Evolutionary conservation across 371 early-diverging fungal genomes (phyloP).

Genomic region (Cokeromyces recurvatus): DNA sequence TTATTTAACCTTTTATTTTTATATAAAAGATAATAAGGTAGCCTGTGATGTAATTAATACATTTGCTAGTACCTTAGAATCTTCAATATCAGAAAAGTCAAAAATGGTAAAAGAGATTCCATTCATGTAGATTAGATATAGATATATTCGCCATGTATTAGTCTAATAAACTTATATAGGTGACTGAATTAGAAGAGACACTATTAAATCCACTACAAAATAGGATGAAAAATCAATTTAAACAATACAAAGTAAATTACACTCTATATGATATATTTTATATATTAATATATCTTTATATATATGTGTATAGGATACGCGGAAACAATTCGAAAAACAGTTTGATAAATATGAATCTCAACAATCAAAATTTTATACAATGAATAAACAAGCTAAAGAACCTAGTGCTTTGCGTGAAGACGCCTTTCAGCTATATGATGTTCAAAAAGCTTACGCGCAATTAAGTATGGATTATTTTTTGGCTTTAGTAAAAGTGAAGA

Average conservation of each 20-base stretch:
- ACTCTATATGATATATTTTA: neutral
- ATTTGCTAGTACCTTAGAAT: constrained; percentile 45
- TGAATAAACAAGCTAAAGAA: constrained; percentile 67
- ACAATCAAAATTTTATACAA: constrained; percentile 47
- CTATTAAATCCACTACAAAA: constrained; percentile 53
- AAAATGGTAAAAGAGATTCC: constrained; percentile 42
- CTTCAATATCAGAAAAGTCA: constrained; percentile 39
- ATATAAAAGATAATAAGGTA: constrained; percentile 35
- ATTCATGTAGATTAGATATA: too few relatives aligned
- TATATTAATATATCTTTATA: neutral
- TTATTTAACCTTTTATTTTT: too few relatives aligned
- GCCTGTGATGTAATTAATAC: constrained; percentile 29
- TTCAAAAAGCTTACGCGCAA: constrained; percentile 56
- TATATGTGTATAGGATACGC: constrained; percentile 42
- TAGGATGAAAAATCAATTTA: constrained; percentile 54
- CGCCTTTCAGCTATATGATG: constrained; percentile 63
- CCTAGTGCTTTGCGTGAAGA: constrained; percentile 66
- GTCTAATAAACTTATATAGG: constrained; percentile 26
- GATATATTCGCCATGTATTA: constrained; percentile 25
- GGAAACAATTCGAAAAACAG: constrained; percentile 51
- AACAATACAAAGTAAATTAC: constrained; percentile 41
- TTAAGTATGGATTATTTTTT: constrained; percentile 29
- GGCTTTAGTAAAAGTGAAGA: constrained; percentile 28
- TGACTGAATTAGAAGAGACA: constrained; percentile 49
- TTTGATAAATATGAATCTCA: constrained; percentile 66